Base-by-base conservation (phyloP, 495 filamentous ascomycete genomes). In the Podospora pseudoanserina region DNA sequence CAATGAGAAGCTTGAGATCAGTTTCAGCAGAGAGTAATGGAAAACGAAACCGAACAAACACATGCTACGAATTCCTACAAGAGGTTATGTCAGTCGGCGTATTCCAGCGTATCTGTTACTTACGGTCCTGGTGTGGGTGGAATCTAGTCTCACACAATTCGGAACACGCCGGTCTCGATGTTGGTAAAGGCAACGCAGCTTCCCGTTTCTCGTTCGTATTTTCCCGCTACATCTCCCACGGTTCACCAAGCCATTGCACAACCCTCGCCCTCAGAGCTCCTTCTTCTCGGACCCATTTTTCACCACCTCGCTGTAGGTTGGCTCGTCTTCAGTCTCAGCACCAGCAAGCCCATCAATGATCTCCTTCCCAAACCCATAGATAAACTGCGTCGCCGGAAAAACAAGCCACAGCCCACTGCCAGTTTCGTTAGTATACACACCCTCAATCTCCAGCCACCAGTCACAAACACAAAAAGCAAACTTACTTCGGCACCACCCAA, bases 401-500 rank as follows among this genome's bases (percentile, higher is more conserved):
- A 93, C 76, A 66, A 96, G 79, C 92, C 93, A 97, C 0, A 87
- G 76, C 62, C 92, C 92, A 77, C 92, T 96, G 32, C 76, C 49
- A 74, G 63, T n/a, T 60, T 61, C 39, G 39, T 49, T 13, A 49
- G 39, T 16, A 16, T 49, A 5, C 9, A 11, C 9, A 30, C 15
- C 60, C 57, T 19, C 16, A 23, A 23, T 23, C 0, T 23, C 23
- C 23, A 23, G 23, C 23, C 23, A 23, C 23, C 23, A 23, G 23
- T 1, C 23, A 23, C 23, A 7, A 32, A 6, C 4, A 32, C 4
- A 7, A 7, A 32, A 32, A 32, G 30, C 30, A 18, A 26, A 76
- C 90, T 83, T 79, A 94, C 91, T 94, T 96, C 26, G 90, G 90
- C 70, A 94, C 85, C 30, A 93, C 88, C 89, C 90, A 96, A 5